Percentiles rank a stretch among this genome's conserved stretches.
These are phyloP conservation scores for Oxyria digyna DNA, from an alignment of 148 eudicot species.

Conservation along the genomic window DNA sequence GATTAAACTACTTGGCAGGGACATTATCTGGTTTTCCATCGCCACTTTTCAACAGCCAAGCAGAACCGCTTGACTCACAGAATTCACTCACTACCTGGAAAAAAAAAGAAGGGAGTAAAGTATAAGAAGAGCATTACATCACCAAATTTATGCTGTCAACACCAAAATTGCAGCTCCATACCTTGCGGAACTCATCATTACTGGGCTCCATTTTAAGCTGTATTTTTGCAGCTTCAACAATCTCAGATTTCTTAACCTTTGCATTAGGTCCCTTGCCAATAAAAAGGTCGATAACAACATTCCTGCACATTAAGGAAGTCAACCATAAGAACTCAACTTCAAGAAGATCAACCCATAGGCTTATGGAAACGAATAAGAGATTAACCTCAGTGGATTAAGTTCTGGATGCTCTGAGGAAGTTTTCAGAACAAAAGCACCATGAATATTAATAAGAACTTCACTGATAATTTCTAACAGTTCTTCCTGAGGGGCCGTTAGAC, in stretches of 20 bases:
- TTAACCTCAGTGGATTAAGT: conserved; percentile 57
- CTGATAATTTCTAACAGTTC: conserved; percentile 43
- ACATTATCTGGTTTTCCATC: background rate
- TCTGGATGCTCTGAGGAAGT: conserved; percentile 58
- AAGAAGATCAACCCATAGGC: background rate
- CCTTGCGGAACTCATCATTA: conserved; percentile 55
- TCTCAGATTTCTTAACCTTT: conserved; percentile 61
- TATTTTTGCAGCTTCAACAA: conserved; percentile 65
- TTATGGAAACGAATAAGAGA: background rate
- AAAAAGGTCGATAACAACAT: conserved; percentile 53
- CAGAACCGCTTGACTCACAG: conserved; percentile 3
- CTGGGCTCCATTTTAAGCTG: conserved; percentile 46
- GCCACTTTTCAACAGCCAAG: conserved; percentile 1
- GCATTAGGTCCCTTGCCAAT: conserved; percentile 55
- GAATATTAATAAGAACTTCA: conserved; percentile 54
- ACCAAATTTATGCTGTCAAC: background rate
- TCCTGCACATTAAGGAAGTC: conserved; percentile 25
- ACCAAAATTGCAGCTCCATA: background rate
- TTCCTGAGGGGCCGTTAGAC: conserved; percentile 53
- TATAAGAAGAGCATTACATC: background rate
- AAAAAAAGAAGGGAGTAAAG: background rate
- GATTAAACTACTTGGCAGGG: background rate
- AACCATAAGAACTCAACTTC: background rate
- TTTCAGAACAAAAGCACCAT: conserved; percentile 57
- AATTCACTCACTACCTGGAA: conserved; percentile 10